Base-by-base conservation (phyloP, 2,329 filamentous ascomycete genomes). In the Zymoseptoria crescenta region DNA sequence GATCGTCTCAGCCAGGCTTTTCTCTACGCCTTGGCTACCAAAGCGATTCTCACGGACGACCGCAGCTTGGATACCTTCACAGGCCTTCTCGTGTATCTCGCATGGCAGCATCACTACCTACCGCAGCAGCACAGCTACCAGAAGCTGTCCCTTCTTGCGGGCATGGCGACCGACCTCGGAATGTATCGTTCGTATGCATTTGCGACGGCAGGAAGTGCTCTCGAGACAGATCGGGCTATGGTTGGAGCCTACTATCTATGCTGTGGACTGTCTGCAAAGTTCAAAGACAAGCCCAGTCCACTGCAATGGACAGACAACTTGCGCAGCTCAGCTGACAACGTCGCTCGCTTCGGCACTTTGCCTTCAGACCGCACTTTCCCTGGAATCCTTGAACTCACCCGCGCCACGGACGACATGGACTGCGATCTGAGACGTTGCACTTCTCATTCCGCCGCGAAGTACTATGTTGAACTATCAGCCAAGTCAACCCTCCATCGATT, bases 201-300 rank as follows among this genome's bases (percentile, higher is more conserved):
- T 48, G 54, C 54, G 7, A 63, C 64, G 41, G 53, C 64, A 21
- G 61, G 57, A 56, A 58, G 59, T 55, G 49, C 57, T 4, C 21
- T 66, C 13, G 64, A 67, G 35, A 59, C 58, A 20, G 59, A 66
- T 60, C 61, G 66, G 49, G 62, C 67, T 4, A 67, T 68, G 28
- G 61, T 69, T 2, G 68, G 68, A 20, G 65, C 62, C 56, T 69
- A 69, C 52, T 66, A 68, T 54, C 63, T 70, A 29, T 68, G 66
- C 58, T 56, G 56, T 20, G 41, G 57, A 41, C 58, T 70, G 5
- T 61, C 67, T 24, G 61, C 64, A 24, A 58, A 60, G 19, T 66
- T 59, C n/a, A 66, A 68, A 20, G 62, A 65, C 56, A 65, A 62
- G 49, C 67, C 68, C 9, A 65, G 58, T 49, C 64, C 68, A 4